A percentile compares a stretch with the other conserved stretches of the same genome.
These are phyloP conservation scores for Hymenoscyphus albidus DNA, from an alignment of 2,329 filamentous ascomycete species.

Conservation along the genomic window DNA sequence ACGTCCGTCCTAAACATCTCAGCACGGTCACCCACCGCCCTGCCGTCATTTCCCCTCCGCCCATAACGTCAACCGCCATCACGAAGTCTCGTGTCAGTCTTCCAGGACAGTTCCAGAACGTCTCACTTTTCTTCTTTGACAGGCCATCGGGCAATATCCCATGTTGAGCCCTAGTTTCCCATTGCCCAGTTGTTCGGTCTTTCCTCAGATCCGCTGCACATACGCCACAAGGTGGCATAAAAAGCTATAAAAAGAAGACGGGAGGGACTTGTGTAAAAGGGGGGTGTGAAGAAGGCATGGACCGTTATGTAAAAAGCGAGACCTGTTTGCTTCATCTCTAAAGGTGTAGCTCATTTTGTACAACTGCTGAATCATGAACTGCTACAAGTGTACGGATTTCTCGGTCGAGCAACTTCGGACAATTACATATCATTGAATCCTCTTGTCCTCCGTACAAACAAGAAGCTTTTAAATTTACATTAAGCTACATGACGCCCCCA, in stretches of 20 bases:
- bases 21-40: background rate
- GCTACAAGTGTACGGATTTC: background rate
- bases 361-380: background rate
- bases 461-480: background rate
- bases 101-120: background rate
- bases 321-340: background rate
- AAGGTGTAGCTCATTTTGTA: background rate
- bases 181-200: background rate
- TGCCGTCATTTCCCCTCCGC: background rate
- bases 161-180: background rate
- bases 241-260: background rate
- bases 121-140: background rate
- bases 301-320: background rate
- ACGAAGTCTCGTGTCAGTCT: background rate
- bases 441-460: background rate
- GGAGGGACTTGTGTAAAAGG: background rate
- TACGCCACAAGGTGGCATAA: background rate
- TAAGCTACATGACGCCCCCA: background rate
- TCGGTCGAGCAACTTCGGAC: background rate
- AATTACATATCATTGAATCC: background rate
- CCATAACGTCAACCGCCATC: background rate
- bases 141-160: slow-evolving; percentile 1
- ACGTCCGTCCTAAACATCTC: background rate
- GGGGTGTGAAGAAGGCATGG: background rate
- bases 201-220: background rate